These are phyloP conservation scores for Penicillium fimorum DNA, from an alignment of 495 filamentous ascomycete species.

Conservation along the genomic window DNA sequence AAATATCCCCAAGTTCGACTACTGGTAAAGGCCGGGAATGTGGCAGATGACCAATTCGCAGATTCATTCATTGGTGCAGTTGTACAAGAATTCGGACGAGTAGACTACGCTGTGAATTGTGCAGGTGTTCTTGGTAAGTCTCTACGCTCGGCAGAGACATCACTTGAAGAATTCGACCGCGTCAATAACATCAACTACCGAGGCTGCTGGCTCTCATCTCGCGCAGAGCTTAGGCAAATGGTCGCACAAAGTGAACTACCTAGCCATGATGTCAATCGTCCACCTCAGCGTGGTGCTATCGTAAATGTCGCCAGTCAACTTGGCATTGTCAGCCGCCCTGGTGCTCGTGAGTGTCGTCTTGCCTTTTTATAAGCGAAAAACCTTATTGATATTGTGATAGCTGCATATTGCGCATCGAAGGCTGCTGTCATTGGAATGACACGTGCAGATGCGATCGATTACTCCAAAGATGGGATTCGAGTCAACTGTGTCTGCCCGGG, in stretches of 20 bases:
- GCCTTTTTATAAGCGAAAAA: not conserved
- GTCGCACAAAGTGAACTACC: slow-evolving; percentile 45
- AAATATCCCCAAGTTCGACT: slow-evolving; percentile 31
- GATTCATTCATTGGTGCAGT: slow-evolving; percentile 35
- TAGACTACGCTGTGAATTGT: slow-evolving; percentile 54
- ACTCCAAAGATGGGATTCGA: slow-evolving; percentile 46
- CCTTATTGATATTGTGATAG: slow-evolving; percentile 20
- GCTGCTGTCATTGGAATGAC: slow-evolving; percentile 49
- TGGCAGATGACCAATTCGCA: slow-evolving; percentile 44
- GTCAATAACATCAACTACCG: slow-evolving; percentile 54
- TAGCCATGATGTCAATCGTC: slow-evolving; percentile 36
- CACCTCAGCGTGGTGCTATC: slow-evolving; percentile 40
- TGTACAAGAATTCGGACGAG: slow-evolving; percentile 35
- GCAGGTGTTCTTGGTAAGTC: slow-evolving; percentile 46
- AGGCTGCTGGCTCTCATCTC: slow-evolving; percentile 50
- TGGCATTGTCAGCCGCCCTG: slow-evolving; percentile 49
- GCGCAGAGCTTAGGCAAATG: slow-evolving; percentile 49
- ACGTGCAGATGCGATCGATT: slow-evolving; percentile 51
- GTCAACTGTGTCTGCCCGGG: slow-evolving; percentile 57
- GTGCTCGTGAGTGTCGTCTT: slow-evolving; percentile 39
- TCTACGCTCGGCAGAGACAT: slow-evolving; percentile 36
- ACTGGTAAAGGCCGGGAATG: slow-evolving; percentile 35
- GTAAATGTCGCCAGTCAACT: slow-evolving; percentile 57
- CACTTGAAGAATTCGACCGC: slow-evolving; percentile 43
- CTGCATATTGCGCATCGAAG: slow-evolving; percentile 49